phyloP scores from a whole-genome alignment of 352 stramenopile genomes.

The Pythium brachiatum region DNA sequence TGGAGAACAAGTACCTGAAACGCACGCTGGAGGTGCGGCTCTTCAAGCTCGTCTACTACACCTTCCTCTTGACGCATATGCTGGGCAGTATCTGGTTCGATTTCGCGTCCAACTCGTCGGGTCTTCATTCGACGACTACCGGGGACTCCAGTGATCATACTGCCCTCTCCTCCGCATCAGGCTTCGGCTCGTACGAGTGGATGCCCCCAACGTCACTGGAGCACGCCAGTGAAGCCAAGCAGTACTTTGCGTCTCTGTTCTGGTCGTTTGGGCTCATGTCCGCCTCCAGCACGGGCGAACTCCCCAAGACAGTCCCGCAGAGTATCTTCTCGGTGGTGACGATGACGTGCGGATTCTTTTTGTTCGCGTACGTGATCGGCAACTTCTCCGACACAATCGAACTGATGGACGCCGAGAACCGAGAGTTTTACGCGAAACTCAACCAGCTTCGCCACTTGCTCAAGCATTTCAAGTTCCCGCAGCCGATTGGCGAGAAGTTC shows the following conservation, averaged over 20 bases:
- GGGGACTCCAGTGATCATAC: slow-evolving; percentile 2
- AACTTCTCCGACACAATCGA: slow-evolving; percentile 71
- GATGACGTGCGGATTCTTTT: slow-evolving; percentile 65
- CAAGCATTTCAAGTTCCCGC: slow-evolving; percentile 49
- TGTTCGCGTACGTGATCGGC: slow-evolving; percentile 72
- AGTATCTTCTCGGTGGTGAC: slow-evolving; percentile 55
- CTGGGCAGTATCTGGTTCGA: slow-evolving; percentile 68
- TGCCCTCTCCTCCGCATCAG: not conserved
- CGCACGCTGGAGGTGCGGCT: slow-evolving; percentile 56
- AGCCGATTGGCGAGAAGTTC: slow-evolving; percentile 40
- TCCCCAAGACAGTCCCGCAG: slow-evolving; percentile 49
- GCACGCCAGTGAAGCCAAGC: slow-evolving; percentile 27
- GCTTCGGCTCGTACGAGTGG: slow-evolving; percentile 29
- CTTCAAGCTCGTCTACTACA: slow-evolving; percentile 79
- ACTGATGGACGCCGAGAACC: slow-evolving; percentile 67
- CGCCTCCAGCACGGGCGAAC: slow-evolving; percentile 43
- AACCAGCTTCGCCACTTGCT: slow-evolving; percentile 53
- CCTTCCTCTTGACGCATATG: slow-evolving; percentile 54
- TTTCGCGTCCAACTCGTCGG: slow-evolving; percentile 34
- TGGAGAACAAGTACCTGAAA: slow-evolving; percentile 67
- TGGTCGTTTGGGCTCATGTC: slow-evolving; percentile 74
- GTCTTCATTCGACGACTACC: slow-evolving; percentile 8
- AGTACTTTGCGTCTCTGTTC: slow-evolving; percentile 65
- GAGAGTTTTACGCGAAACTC: slow-evolving; percentile 56
- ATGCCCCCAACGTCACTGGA: slow-evolving; percentile 33